phyloP scores from a whole-genome alignment of 2,329 filamentous ascomycete genomes.

The Botrytis byssoidea region DNA sequence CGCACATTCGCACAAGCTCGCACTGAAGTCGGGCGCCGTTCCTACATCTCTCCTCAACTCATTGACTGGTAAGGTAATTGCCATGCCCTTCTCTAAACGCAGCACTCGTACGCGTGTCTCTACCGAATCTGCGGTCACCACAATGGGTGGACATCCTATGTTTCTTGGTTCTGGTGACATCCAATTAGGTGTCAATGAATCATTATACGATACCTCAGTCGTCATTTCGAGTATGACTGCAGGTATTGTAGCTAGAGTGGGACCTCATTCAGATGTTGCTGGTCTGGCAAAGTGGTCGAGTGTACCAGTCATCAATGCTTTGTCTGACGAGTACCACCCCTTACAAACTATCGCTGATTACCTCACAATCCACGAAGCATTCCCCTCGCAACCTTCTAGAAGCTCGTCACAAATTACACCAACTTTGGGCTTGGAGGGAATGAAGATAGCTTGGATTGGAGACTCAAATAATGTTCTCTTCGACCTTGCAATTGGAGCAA shows the following conservation, averaged over 20 bases:
- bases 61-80: conserved; percentile 76
- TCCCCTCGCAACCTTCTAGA: conserved; percentile 47
- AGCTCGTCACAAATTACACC: conserved; percentile 23
- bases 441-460: conserved; percentile 94
- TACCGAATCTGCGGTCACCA: conserved; percentile 84
- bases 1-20: conserved; percentile 72
- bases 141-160: conserved; percentile 91
- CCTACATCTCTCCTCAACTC: conserved; percentile 58
- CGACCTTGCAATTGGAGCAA: conserved; percentile 82
- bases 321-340: conserved; percentile 90
- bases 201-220: conserved; percentile 84
- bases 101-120: conserved; percentile 92
- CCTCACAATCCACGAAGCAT: conserved; percentile 81
- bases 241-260: conserved; percentile 77
- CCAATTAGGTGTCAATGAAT: conserved; percentile 94
- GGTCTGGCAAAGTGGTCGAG: conserved; percentile 68
- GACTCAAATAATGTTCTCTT: conserved; percentile 97
- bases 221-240: conserved; percentile 95
- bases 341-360: conserved; percentile 94
- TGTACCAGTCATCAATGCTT: conserved; percentile 81
- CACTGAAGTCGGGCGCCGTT: conserved; percentile 68
- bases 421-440: conserved; percentile 67
- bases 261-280: conserved; percentile 71
- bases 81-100: conserved; percentile 96
- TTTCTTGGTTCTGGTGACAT: conserved; percentile 96